Evolutionary conservation across 1,284 basidiomycete genomes (phyloP), one percentile per base, ranked within the genome.

Genomic region (Puccinia hordei): DNA sequence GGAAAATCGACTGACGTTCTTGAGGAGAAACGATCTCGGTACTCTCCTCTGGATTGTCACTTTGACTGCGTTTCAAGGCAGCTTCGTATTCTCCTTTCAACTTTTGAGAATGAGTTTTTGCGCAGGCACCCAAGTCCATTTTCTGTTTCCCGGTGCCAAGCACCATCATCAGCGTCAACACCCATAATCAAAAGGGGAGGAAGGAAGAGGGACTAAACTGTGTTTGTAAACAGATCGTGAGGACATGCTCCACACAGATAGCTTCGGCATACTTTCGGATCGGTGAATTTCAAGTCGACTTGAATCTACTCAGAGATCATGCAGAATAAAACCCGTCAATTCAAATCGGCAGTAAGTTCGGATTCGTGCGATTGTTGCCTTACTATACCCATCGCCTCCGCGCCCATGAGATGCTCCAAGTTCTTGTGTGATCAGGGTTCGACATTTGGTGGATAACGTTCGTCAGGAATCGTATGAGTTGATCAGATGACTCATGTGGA

Each of bases 71-170:
- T 30, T 65, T 53, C 30, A 90, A 89, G 35, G 93, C 92, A 41
- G 91, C 91, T 82, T 92, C 86, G 86, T 93, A 98, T 84, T 98
- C 94, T 53, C 93, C 93, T 87, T 95, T 95, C 83, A 98, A 90
- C 76, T 94, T 91, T 84, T 97, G 94, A 9, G 93, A 94, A 86
- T 99, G 97, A 27, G 94, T 94, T 86, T 96, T 96, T 3, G 97
- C 94, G 86, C 97, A 99, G 76, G 95, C 92, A 33, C 97, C 97
- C 15, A 99, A 88, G 87, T 99, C 97, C 93, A 99, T 99, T 96
- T 98, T 98, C 95, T 98, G 85, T 41, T 74, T 81, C 63, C 81
- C 75, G 61, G 24, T 57, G 27, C 41, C 69, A 13, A 80, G 55
- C 30, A 30, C 53, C 66, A 66, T 63, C 63, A 53, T 57, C 22